Evolutionary conservation across 768 basidiomycete species (phyloP).

Genomic region (Psilocybe tampanensis): DNA sequence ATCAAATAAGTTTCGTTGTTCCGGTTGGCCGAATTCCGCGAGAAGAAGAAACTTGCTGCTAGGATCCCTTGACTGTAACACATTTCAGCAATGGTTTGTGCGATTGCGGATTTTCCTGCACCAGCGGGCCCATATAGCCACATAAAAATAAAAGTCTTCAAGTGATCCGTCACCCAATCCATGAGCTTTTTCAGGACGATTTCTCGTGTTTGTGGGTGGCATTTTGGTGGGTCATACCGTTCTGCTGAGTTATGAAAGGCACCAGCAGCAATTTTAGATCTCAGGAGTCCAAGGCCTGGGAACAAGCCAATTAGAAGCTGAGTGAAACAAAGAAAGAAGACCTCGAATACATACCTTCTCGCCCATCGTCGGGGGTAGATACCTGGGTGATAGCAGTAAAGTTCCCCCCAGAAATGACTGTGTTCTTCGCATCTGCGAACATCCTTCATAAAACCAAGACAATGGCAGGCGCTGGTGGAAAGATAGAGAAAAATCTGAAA

Average conservation of each 20-base stretch:
- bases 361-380: not conserved
- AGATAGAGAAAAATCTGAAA: too few species aligned
- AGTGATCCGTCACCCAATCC: slow-evolving; percentile 9
- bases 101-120: slow-evolving; percentile 22
- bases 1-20: slow-evolving; percentile 14
- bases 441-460: not conserved
- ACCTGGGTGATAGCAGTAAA: not conserved
- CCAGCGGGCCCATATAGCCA: slow-evolving; percentile 24
- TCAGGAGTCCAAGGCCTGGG: slow-evolving; percentile 1
- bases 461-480: not conserved
- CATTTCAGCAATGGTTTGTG: slow-evolving; percentile 19
- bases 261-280: slow-evolving; percentile 6
- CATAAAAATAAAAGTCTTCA: slow-evolving; percentile 7
- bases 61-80: slow-evolving; percentile 5
- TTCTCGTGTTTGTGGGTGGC: slow-evolving; percentile 12
- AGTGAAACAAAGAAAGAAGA: not conserved
- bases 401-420: slow-evolving; percentile 6
- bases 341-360: not conserved
- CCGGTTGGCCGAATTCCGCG: slow-evolving; percentile 1
- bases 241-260: slow-evolving; percentile 18
- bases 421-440: slow-evolving; percentile 4
- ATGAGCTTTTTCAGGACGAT: slow-evolving; percentile 10
- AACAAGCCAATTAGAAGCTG: not conserved
- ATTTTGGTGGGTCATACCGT: slow-evolving; percentile 16
- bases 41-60: slow-evolving; percentile 23